A percentile compares a stretch with the other conserved stretches of the same genome.
Conservation (phyloP, 495 filamentous ascomycete genomes). For the Baudoinia panamericana region DNA sequence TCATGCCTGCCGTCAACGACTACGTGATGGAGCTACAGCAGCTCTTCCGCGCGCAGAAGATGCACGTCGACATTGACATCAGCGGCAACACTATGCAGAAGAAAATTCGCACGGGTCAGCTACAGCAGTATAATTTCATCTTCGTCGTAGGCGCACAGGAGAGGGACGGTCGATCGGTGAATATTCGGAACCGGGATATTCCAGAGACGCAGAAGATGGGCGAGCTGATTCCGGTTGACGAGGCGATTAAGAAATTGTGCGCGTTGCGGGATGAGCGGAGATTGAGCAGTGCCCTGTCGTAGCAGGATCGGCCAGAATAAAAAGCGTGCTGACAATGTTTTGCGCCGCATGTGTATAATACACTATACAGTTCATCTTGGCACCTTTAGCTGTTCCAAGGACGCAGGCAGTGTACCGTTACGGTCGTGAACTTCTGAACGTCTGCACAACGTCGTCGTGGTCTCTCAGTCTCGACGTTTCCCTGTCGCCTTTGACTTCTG, state of each 20-base stretch:
- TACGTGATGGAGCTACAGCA: conserved; percentile 74
- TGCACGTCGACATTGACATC: conserved; percentile 78
- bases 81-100: conserved; percentile 88
- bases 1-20: conserved; percentile 70
- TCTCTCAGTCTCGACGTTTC: too few relatives aligned
- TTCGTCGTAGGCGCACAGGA: conserved; percentile 81
- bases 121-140: conserved; percentile 85
- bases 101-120: conserved; percentile 82
- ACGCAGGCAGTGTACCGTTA: too few relatives aligned
- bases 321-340: too few relatives aligned
- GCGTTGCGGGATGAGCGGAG: conserved; percentile 46
- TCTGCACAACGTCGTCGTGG: too few relatives aligned
- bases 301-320: too few relatives aligned
- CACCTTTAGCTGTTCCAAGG: too few relatives aligned
- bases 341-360: too few relatives aligned
- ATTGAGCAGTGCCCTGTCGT: conserved; percentile 4
- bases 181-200: conserved; percentile 84
- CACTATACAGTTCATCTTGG: too few relatives aligned
- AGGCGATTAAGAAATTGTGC: conserved; percentile 60
- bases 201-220: conserved; percentile 65
- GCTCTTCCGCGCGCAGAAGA: conserved; percentile 42
- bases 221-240: conserved; percentile 57
- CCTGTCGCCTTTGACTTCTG: too few relatives aligned
- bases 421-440: too few relatives aligned
- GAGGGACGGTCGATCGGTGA: conserved; percentile 62